Base-by-base conservation (phyloP, 345 rosid genomes). In the Noccaea bulbosa region DNA sequence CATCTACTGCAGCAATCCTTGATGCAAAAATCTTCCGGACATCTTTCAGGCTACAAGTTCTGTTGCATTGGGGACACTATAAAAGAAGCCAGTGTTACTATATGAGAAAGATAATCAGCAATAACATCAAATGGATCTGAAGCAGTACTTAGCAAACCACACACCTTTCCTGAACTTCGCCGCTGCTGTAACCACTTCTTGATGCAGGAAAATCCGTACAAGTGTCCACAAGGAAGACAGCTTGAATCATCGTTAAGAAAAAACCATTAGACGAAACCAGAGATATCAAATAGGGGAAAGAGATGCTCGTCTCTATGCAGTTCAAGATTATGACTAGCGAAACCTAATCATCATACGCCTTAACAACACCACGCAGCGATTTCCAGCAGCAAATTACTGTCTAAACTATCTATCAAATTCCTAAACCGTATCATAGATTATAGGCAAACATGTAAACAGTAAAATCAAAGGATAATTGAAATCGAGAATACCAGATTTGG, bases 171-270 rank as follows among this genome's bases (percentile, higher is more conserved):
- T 2, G 72, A 75, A 56, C 83, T 79, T 72, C 77, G 70, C 5
- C 76, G 71, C 70, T 84, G 89, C 60, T 78, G 75, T 57, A 90
- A 61, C 98, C 98, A 93, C 71, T 77, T 90, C 45, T 73, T 81
- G 65, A 93, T 83, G 81, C 97, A 93, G 20, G 89, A 84, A 70
- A 83, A 81, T 24, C 98, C 98, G 81, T 82, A 93, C 61, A 93
- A 62, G 64, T 93, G 98, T 15, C 98, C 97, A 73, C 98, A 93
- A 65, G 93, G 96, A 69, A 93, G 93, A 76, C 96, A 93, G 71
- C 97, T 93, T 82, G 63, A 76, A 54, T 65, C 63, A 10, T 38
- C 17, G 14, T 7, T 2, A 20, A 20, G 22, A 47, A 39, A 46
- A 35, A 62, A 57, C 55, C 14, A 63, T 40, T 38, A 10, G 16